Evolutionary conservation across 345 rosid genomes (phyloP), one percentile per base, ranked within the genome.

Genomic region (Tarenaya hassleriana): DNA sequence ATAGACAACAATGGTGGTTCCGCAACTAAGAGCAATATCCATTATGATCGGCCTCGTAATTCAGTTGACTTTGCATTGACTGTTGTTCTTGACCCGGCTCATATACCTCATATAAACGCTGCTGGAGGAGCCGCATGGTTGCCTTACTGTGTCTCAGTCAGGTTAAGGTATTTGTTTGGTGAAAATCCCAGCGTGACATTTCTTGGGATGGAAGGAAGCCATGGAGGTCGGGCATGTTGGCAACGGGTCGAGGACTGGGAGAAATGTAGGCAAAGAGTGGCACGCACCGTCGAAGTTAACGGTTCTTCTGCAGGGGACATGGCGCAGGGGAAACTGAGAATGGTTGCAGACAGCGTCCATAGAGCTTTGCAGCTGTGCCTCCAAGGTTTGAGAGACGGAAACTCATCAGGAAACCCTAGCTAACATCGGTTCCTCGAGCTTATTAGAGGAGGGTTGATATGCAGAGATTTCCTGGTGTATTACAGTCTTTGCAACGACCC

Each of bases 121-220:
- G 94, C 99, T n/a, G 97, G 99, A 27, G 97, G 99, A 65, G 99
- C 97, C 47, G 99, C 99, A 8, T 94, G 95, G 99, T 63, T 94
- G 63, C 94, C 99, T 4, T 82, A 94, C 66, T 86, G 99, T 55
- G 95, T 88, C 46, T 86, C 95, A 0, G 97, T 86, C 64, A 82
- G 82, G 71, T 60, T 94, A 51, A 83, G 85, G 69, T 80, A 88
- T 66, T 77, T 75, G 7, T 94, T 83, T 50, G 84, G 86, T 8
- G 97, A 94, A 47, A 88, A 64, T 60, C 55, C 69, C 0, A 69
- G 43, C 12, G 87, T 86, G 37, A 57, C 75, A 32, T 83, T 83
- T 65, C 83, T 88, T 32, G 75, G 89, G 1, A 88, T 86, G 91
- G 99, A 94, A 75, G 99, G 99, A 52, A 88, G 97, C 68, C 99